phyloP scores from a whole-genome alignment of 352 stramenopile species.

The Globisporangium sylvaticum region DNA sequence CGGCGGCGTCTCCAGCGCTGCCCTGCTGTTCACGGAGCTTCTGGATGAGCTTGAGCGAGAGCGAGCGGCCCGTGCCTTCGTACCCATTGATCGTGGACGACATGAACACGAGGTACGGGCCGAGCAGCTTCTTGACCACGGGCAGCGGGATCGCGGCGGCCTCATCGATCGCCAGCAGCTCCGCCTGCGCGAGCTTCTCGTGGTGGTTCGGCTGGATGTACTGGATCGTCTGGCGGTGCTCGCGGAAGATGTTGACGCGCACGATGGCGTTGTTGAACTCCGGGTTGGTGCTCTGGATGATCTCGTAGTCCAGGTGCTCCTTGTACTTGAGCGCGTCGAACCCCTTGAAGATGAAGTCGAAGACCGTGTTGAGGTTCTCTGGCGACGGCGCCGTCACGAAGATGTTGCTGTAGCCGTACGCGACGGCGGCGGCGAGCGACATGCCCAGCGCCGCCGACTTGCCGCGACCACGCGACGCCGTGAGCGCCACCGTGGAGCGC shows the following conservation, averaged over 20 bases:
- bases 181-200: conserved; percentile 95
- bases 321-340: conserved; percentile 92
- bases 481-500: conserved; percentile 94
- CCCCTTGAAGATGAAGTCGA: conserved; percentile 98
- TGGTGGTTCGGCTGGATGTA: conserved; percentile 95
- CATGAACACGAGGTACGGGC: conserved; percentile 97
- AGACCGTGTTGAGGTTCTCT: conserved; percentile 98
- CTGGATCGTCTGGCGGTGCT: conserved; percentile 97
- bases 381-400: conserved; percentile 97
- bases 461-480: conserved; percentile 86
- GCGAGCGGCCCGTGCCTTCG: conserved; percentile 97
- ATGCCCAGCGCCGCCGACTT: conserved; percentile 99
- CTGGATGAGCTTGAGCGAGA: conserved; percentile 99
- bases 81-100: conserved; percentile 99
- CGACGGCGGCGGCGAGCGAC: conserved; percentile 72
- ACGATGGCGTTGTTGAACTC: conserved; percentile 89
- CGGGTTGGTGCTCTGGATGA: conserved; percentile 84
- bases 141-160: conserved; percentile 99
- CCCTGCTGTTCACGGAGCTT: conserved; percentile 95
- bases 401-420: conserved; percentile 94
- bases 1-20: conserved; percentile 52
- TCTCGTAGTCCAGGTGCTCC: conserved; percentile 98
- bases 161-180: conserved; percentile 98
- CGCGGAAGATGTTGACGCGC: conserved; percentile 96
- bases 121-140: conserved; percentile 94